Evolutionary conservation across 495 filamentous ascomycete genomes (phyloP), one percentile per base, ranked within the genome.

Genomic region (Penicillium steckii): DNA sequence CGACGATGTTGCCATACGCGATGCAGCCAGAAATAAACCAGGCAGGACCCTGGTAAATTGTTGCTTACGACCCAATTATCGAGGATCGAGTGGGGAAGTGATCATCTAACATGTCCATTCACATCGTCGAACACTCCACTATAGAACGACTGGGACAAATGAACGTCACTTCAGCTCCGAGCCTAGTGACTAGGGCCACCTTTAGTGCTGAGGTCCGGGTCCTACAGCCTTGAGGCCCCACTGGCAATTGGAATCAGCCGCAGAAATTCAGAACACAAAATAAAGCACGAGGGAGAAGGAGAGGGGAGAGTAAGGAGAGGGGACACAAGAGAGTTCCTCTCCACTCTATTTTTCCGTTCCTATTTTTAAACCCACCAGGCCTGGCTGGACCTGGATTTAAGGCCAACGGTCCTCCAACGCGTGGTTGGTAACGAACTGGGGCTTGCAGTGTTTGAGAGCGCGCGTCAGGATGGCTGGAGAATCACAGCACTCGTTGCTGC

Each of bases 401-500:
- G 43, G 22, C 43, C 23, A 7, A 17, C 15, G 13, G 26, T n/a
- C n/a, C 24, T 33, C 22, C 12, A 32, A 17, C 35, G 5, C 24
- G 24, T n/a, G n/a, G n/a, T n/a, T n/a, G n/a, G n/a, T n/a, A n/a
- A n/a, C n/a, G n/a, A n/a, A n/a, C n/a, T n/a, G n/a, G n/a, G n/a
- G n/a, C n/a, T n/a, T n/a, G n/a, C n/a, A n/a, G n/a, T n/a, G n/a
- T n/a, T n/a, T n/a, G n/a, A n/a, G n/a, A n/a, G n/a, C 18, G 22
- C 13, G 22, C 40, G 40, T 19, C 45, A 50, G 10, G 2, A 65
- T 62, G 59, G 49, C 48, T 12, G 46, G 57, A 23, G 60, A 63
- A 26, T 59, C 58, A 3, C 52, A 59, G 45, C 61, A 47, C 35
- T 59, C 61, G 4, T 37, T 65, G 21, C 52, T 65, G 21, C 48